These are phyloP conservation scores for Hondaea fermentalgiana DNA, from an alignment of 108 stramenopile genomes.

Conservation along the genomic window DNA sequence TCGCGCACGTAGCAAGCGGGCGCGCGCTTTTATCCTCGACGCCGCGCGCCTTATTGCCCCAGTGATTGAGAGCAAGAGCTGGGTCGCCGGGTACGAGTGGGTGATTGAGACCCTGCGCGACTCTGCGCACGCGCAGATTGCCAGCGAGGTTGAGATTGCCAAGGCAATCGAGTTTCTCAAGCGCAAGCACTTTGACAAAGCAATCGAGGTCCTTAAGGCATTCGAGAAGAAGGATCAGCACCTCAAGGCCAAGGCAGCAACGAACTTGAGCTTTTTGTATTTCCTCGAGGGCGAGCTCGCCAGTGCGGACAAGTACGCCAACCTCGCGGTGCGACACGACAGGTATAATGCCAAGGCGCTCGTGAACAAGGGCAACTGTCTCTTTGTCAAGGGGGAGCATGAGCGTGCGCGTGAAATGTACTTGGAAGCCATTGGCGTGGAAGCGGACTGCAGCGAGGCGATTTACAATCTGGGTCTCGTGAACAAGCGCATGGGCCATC, in stretches of 20 bases:
- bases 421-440: slow-evolving; percentile 75
- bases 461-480: slow-evolving; percentile 75
- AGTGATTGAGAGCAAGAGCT: slow-evolving; percentile 42
- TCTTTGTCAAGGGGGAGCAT: slow-evolving; percentile 57
- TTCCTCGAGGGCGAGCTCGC: slow-evolving; percentile 68
- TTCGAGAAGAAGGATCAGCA: slow-evolving; percentile 68
- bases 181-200: slow-evolving; percentile 47
- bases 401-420: slow-evolving; percentile 65
- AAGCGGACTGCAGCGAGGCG: slow-evolving; percentile 73
- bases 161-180: slow-evolving; percentile 50
- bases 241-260: slow-evolving; percentile 65
- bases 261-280: slow-evolving; percentile 71
- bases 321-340: slow-evolving; percentile 60
- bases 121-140: slow-evolving; percentile 49
- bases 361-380: slow-evolving; percentile 81
- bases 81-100: slow-evolving; percentile 64
- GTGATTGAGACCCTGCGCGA: slow-evolving; percentile 55
- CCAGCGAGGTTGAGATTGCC: slow-evolving; percentile 61
- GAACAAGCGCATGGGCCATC: slow-evolving; percentile 45
- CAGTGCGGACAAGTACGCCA: slow-evolving; percentile 64
- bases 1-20: not conserved
- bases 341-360: slow-evolving; percentile 78
- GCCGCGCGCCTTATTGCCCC: slow-evolving; percentile 69
- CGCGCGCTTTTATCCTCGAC: slow-evolving; percentile 38
- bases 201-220: slow-evolving; percentile 50